These are phyloP conservation scores for Stagonosporopsis cucurbitacearum DNA, from an alignment of 2,329 filamentous ascomycete genomes.

Conservation along the genomic window DNA sequence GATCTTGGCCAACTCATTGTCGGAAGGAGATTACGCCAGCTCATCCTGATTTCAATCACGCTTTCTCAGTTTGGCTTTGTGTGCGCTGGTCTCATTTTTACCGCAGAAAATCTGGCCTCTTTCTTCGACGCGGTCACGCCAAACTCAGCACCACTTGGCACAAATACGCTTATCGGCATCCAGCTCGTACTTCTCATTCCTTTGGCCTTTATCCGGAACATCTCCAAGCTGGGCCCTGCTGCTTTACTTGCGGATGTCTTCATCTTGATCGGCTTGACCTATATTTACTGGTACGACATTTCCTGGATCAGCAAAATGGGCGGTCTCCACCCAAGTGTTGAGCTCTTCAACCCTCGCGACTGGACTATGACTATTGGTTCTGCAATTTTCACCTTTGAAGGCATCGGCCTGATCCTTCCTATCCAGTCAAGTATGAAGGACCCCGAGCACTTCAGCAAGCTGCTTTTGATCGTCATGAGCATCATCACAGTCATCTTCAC, in stretches of 20 bases:
- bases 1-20: slow-evolving; percentile 73
- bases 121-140: slow-evolving; percentile 69
- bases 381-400: slow-evolving; percentile 80
- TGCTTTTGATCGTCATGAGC: slow-evolving; percentile 73
- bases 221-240: slow-evolving; percentile 73
- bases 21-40: slow-evolving; percentile 66
- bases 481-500: slow-evolving; percentile 77
- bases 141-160: slow-evolving; percentile 58
- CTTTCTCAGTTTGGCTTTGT: slow-evolving; percentile 81
- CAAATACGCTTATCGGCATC: slow-evolving; percentile 67
- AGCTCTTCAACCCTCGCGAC: slow-evolving; percentile 71
- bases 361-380: slow-evolving; percentile 76
- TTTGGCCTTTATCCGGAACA: slow-evolving; percentile 73
- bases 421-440: slow-evolving; percentile 78
- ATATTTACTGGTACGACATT: slow-evolving; percentile 77
- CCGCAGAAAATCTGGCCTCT: slow-evolving; percentile 73
- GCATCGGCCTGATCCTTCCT: slow-evolving; percentile 76
- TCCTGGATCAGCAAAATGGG: slow-evolving; percentile 58
- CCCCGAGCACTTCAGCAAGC: slow-evolving; percentile 69
- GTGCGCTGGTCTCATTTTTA: slow-evolving; percentile 78
- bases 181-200: slow-evolving; percentile 71
- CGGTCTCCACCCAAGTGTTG: slow-evolving; percentile 67
- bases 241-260: slow-evolving; percentile 74
- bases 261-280: slow-evolving; percentile 72
- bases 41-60: slow-evolving; percentile 74